A percentile compares a stretch with the other conserved stretches of the same genome.
phyloP scores from a whole-genome alignment of 345 rosid genomes.

The Microthlaspi erraticum region DNA sequence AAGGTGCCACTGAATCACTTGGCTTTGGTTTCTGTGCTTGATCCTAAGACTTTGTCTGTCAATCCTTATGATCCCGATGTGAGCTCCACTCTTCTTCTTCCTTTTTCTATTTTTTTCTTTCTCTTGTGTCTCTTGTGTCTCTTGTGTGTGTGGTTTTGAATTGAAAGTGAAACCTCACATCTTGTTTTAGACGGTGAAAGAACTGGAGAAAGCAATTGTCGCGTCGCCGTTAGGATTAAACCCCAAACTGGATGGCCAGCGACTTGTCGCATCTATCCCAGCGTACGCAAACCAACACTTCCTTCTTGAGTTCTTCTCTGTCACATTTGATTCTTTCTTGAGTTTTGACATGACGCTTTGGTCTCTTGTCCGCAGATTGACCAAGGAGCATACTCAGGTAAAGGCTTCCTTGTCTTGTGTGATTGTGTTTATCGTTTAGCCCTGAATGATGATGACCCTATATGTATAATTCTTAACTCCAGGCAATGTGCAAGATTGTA shows the following conservation, averaged over 20 bases:
- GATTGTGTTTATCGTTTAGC: conserved; percentile 1
- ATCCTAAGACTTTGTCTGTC: conserved; percentile 80
- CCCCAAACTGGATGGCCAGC: conserved; percentile 80
- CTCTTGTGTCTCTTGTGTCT: too few relatives aligned
- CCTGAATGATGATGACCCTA: background rate
- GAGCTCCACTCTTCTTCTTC: conserved; percentile 43
- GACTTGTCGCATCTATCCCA: conserved; percentile 84
- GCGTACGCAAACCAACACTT: conserved; percentile 59
- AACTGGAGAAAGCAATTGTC: conserved; percentile 81
- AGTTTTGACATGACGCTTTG: too few relatives aligned
- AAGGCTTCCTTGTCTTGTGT: conserved; percentile 21
- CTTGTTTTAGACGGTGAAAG: conserved; percentile 61
- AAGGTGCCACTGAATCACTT: conserved; percentile 83
- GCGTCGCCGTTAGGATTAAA: conserved; percentile 90
- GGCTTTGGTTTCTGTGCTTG: conserved; percentile 88
- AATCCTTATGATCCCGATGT: conserved; percentile 96
- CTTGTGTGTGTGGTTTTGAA: too few relatives aligned
- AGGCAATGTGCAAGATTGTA: conserved; percentile 93
- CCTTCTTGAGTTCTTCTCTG: conserved; percentile 26
- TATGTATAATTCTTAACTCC: conserved; percentile 21
- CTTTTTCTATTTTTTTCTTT: background rate
- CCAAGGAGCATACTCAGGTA: conserved; percentile 93
- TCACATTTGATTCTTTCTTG: background rate
- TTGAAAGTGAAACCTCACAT: too few relatives aligned
- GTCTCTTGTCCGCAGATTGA: conserved; percentile 56